phyloP scores from a whole-genome alignment of 352 stramenopile genomes.

The Globisporangium alternatum region DNA sequence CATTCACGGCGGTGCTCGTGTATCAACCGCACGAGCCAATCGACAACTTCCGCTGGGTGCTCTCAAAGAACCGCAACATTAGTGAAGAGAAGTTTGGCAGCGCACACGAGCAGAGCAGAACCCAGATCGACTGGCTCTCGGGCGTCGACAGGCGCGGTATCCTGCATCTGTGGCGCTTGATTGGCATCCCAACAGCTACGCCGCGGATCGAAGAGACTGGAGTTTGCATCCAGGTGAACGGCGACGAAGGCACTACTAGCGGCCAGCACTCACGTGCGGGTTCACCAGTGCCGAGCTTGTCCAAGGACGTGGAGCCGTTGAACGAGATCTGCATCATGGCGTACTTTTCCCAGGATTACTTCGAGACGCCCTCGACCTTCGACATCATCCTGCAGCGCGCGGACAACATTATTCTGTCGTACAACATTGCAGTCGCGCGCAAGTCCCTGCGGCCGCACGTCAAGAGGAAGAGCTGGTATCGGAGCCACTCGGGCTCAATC shows the following conservation, averaged over 20 bases:
- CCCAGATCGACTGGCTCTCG: slow-evolving; percentile 72
- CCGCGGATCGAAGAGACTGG: slow-evolving; percentile 54
- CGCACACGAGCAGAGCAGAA: slow-evolving; percentile 34
- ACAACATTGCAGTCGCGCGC: slow-evolving; percentile 48
- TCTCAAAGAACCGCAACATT: slow-evolving; percentile 80
- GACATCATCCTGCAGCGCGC: slow-evolving; percentile 70
- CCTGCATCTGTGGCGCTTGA: slow-evolving; percentile 64
- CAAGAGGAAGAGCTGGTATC: slow-evolving; percentile 81
- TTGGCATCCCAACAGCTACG: slow-evolving; percentile 28
- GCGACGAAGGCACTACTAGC: slow-evolving; percentile 29
- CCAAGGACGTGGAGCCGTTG: slow-evolving; percentile 25
- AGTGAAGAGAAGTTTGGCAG: slow-evolving; percentile 73
- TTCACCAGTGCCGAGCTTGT: not conserved
- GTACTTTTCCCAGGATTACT: slow-evolving; percentile 77
- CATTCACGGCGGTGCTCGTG: slow-evolving; percentile 36
- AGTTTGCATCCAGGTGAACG: slow-evolving; percentile 71
- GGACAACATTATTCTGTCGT: slow-evolving; percentile 77
- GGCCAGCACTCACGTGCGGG: not conserved
- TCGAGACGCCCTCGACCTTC: slow-evolving; percentile 67
- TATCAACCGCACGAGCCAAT: slow-evolving; percentile 58
- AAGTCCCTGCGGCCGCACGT: slow-evolving; percentile 37
- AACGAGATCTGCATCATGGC: slow-evolving; percentile 72
- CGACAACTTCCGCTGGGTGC: slow-evolving; percentile 71
- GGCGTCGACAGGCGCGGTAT: slow-evolving; percentile 63
- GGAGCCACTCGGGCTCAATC: slow-evolving; percentile 66